Base-by-base conservation (phyloP, 2,329 filamentous ascomycete species). In the Triangularia verruculosa region DNA sequence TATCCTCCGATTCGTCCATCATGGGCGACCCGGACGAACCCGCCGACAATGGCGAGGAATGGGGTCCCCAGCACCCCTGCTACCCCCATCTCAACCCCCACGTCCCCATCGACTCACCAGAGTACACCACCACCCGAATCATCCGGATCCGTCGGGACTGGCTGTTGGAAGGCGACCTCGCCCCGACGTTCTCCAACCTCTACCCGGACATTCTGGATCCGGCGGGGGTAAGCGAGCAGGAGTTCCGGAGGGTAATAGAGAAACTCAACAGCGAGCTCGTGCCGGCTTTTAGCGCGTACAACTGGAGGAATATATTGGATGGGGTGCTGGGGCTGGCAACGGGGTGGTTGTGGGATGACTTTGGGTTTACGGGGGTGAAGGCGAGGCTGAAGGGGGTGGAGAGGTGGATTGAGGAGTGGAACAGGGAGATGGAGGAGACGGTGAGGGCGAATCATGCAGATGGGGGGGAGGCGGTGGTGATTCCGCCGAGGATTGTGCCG, bases 141-240 rank as follows among this genome's bases (percentile, higher is more conserved):
- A 97, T 99, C 71, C 89, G 95, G 15, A 89, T 99, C 67, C 88
- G 89, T 63, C 86, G 95, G 51, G 95, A 99, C 76, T 99, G 93
- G 91, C 89, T 98, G 78, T 77, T 93, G 28, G 86, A 89, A 65
- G 95, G 94, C 34, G 95, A 99, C 75, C 80, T 97, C 27, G 94
- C 93, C 1, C 95, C 95, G 0, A 92, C 93, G 0, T 98, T 96
- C 74, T 95, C 92, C 15, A 97, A 98, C 71, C 82, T 97, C 2
- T 99, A 99, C 72, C 95, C 95, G 0, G 95, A 99, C 74, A 96
- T 99, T 63, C 81, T 99, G 7, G 93, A 97, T 69, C 92, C 93
- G 0, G 86, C 86, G 0, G 86, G 93, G 30, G 79, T 99, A 52
- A 84, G 86, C 0, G 95, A 99, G 75, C 88, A 89, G 64, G 92